Base-by-base conservation (phyloP, 1,284 basidiomycete genomes). In the Naganishia liquefaciens region DNA sequence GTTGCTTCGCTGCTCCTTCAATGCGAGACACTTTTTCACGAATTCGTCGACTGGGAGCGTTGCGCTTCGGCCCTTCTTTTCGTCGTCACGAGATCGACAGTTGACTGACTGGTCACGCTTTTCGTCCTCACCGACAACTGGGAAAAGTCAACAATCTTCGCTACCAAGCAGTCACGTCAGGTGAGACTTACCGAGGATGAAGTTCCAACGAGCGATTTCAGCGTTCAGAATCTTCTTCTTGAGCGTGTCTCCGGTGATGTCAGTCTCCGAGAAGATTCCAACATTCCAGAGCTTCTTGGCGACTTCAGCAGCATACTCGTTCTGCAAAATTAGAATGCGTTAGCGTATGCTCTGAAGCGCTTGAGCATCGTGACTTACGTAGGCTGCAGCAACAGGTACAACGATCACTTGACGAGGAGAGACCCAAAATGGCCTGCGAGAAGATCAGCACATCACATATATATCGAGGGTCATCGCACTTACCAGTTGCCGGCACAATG, bases 401-500 rank as follows among this genome's bases (percentile, higher is more conserved):
- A 99, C 89, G 30, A 96, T 81, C 28, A 97, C 87, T 80, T 99
- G 96, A 52, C 96, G 86, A 15, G 96, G 96, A 0, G 89, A 93
- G 54, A 99, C 76, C 96, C 96, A 99, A 85, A 99, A 97, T 5
- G 96, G 96, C 91, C 89, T 85, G 39, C 54, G 62, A 39, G 50
- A 10, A n/a, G 17, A 23, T 65, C 28, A 67, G 53, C 52, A 23
- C 23, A 39, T 17, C 21, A 11, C 21, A 28, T 21, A 63, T 37
- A 23, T n/a, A 37, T 25, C 30, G 11, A 30, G 1, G 13, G 9
- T 15, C 47, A 2, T 40, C 23, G 15, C 19, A 74, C 84, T 64
- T 68, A 90, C 94, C 95, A 99, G 82, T 97, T 97, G 39, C 96
- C 96, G 50, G 87, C 94, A 76, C 93, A 95, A 77, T 97, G 93